Evolutionary conservation across 441 rosid species (phyloP).

Genomic region (Aleurites moluccanus): DNA sequence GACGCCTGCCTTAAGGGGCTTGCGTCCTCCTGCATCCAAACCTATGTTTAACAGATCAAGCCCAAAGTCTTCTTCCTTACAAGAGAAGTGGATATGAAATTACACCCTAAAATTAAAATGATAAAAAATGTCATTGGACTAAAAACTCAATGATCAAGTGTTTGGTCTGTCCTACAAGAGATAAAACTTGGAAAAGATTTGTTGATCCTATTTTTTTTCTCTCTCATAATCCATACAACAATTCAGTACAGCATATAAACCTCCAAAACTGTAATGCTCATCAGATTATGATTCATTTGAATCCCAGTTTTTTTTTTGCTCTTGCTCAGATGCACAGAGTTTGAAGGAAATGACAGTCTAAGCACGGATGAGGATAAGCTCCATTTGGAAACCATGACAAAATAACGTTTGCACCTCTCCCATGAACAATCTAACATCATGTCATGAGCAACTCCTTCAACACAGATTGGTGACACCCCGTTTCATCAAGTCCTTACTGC

Average conservation of each 20-base stretch:
- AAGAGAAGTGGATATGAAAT: no score
- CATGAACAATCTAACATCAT: slow-evolving; percentile 86
- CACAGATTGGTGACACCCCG: slow-evolving; percentile 56
- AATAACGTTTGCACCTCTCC: slow-evolving; percentile 63
- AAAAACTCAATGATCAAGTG: no score
- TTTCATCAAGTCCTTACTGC: slow-evolving; percentile 61
- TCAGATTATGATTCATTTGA: background rate
- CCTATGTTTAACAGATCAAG: no score
- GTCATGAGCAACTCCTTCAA: slow-evolving; percentile 82
- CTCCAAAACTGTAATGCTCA: background rate
- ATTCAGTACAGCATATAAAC: background rate
- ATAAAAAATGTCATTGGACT: no score
- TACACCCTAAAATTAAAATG: no score
- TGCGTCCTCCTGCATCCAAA: no score
- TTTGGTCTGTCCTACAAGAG: no score
- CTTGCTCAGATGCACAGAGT: background rate
- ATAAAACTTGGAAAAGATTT: no score
- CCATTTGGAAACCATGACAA: slow-evolving; percentile 42
- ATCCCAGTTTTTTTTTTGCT: background rate
- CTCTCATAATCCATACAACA: no score
- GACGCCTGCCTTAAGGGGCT: no score
- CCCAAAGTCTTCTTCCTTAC: no score
- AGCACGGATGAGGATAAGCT: background rate
- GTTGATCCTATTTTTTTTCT: no score
- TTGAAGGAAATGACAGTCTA: background rate